Evolutionary conservation across 2,329 filamentous ascomycete species (phyloP), one percentile per base, ranked within the genome.

Genomic region (Fusarium coicis): DNA sequence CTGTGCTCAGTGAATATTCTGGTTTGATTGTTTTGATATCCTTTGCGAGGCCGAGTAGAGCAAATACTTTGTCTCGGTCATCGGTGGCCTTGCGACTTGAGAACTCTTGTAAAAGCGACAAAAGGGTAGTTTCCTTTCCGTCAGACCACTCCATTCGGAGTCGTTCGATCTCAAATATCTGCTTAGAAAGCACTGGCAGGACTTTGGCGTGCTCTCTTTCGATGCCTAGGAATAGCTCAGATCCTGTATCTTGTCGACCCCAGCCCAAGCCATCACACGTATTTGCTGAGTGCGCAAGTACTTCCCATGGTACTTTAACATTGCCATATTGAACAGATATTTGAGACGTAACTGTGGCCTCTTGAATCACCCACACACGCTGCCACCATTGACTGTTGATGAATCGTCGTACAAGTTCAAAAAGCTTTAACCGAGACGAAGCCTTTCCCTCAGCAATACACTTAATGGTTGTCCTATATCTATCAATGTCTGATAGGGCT

Each of bases 111-210:
- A 44, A 26, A 14, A 44, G 43, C 5, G 43, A 44, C 5, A 44
- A 0, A 26, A 44, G 23, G 16, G 43, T 19, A 0, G 43, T 26
- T 0, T 0, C 23, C 19, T 26, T 44, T 4, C 23, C 43, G 5
- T 44, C 23, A 4, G 0, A 23, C 43, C 23, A 44, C 18, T 44
- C 23, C 7, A 4, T 44, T 14, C 43, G 23, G 14, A 26, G 23
- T 26, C 23, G 4, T 26, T 26, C 43, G 4, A 44, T 26, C n/a
- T 44, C 42, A 0, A 4, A 26, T 9, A 44, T 26, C 0, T 44
- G 42, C n/a, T 44, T 44, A 0, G 42, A 44, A 44, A 44, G n/a
- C 2, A 12, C 42, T 5, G 42, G 42, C 5, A 44, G 1, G 42
- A 44, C 42, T 9, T 44, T 44, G 16, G 42, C 42, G 2, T 44